Percentiles rank a stretch among this genome's conserved stretches.
These are phyloP conservation scores for Ophiocordyceps camponoti-saundersi DNA, from an alignment of 2,329 filamentous ascomycete genomes.

Conservation along the genomic window DNA sequence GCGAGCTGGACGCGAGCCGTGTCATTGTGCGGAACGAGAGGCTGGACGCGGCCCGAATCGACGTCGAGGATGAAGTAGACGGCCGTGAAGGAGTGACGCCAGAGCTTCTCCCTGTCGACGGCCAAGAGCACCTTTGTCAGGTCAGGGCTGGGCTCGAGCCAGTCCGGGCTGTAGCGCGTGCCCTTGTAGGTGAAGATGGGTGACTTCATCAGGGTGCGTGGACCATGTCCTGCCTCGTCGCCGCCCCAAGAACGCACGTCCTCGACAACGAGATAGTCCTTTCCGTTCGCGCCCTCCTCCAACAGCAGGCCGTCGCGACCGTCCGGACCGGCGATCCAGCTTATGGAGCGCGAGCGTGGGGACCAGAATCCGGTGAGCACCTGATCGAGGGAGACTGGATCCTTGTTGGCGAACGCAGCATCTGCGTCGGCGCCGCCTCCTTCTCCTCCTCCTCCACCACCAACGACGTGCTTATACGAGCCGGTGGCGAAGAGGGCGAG, in stretches of 20 bases:
- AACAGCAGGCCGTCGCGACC: slow-evolving; percentile 76
- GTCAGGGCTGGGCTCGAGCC: slow-evolving; percentile 63
- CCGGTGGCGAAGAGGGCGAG: slow-evolving; percentile 48
- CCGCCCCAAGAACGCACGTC: slow-evolving; percentile 46
- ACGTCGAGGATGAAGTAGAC: slow-evolving; percentile 91
- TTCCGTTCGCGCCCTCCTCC: slow-evolving; percentile 44
- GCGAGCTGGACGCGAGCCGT: slow-evolving; percentile 63
- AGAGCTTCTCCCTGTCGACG: slow-evolving; percentile 57
- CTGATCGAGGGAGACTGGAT: slow-evolving; percentile 38
- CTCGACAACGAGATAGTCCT: slow-evolving; percentile 71
- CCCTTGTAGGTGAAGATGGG: slow-evolving; percentile 42
- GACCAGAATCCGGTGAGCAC: slow-evolving; percentile 50
- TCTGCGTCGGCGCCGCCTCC: slow-evolving; percentile 35
- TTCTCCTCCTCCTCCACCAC: not conserved
- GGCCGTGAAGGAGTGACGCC: slow-evolving; percentile 78
- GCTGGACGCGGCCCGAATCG: slow-evolving; percentile 55
- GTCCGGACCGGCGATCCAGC: slow-evolving; percentile 59
- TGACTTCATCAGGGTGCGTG: slow-evolving; percentile 60
- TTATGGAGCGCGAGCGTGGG: slow-evolving; percentile 46
- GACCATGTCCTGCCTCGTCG: slow-evolving; percentile 18
- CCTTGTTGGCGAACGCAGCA: not conserved
- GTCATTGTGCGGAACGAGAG: slow-evolving; percentile 54
- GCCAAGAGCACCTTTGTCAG: slow-evolving; percentile 75
- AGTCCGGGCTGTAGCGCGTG: slow-evolving; percentile 34
- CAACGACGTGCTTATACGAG: slow-evolving; percentile 33